A percentile compares a stretch with the other conserved stretches of the same genome.
These are phyloP conservation scores for Pleurotus tuoliensis DNA, from an alignment of 768 basidiomycete genomes.

Conservation along the genomic window DNA sequence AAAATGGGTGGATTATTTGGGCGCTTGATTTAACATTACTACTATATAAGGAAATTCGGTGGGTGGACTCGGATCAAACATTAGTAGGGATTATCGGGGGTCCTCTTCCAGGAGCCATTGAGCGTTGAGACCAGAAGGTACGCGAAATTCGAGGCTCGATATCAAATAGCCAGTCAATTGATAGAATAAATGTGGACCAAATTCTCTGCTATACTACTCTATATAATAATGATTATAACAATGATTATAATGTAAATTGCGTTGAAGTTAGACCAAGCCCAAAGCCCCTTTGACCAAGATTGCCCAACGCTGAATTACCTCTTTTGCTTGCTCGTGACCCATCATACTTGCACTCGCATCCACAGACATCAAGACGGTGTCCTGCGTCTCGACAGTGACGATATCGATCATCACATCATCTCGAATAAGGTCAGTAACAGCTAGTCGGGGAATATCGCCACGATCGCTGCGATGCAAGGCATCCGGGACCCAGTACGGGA, in stretches of 20 bases:
- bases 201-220: neutral
- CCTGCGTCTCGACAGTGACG: conserved; percentile 16
- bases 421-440: conserved; percentile 19
- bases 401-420: conserved; percentile 30
- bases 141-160: too few relatives aligned
- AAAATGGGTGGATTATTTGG: too few relatives aligned
- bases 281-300: conserved; percentile 4
- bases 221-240: neutral
- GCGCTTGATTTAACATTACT: too few relatives aligned
- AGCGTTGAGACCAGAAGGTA: too few relatives aligned
- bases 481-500: conserved; percentile 31
- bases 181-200: neutral
- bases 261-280: neutral
- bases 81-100: too few relatives aligned
- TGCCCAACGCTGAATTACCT: conserved; percentile 21
- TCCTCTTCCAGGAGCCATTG: neutral
- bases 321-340: conserved; percentile 17
- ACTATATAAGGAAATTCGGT: too few relatives aligned
- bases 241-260: neutral
- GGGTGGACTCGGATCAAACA: too few relatives aligned
- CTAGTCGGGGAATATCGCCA: conserved; percentile 15
- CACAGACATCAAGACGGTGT: conserved; percentile 28
- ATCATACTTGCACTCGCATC: conserved; percentile 23
- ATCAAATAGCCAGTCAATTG: neutral
- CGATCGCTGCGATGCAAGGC: conserved; percentile 9